Evolutionary conservation across 805 yeast genomes (phyloP).

Genomic region (Barnettozyma wickerhamii): DNA sequence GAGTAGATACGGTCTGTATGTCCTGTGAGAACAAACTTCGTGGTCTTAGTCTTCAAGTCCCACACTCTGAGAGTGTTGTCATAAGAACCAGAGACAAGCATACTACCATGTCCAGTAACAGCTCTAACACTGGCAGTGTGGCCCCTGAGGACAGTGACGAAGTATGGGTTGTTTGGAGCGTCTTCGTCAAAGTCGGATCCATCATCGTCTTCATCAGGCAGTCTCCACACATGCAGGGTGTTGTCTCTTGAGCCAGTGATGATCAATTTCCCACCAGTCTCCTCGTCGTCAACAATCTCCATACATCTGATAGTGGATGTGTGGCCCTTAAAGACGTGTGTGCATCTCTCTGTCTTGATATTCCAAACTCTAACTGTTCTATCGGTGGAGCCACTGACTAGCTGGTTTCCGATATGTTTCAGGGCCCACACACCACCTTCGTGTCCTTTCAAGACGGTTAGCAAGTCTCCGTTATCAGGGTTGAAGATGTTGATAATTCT

Average conservation of each 20-base stretch:
- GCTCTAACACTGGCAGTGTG: constrained; percentile 83
- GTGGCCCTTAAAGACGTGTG: constrained; percentile 89
- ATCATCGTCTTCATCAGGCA: constrained; percentile 46
- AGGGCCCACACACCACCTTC: constrained; percentile 99
- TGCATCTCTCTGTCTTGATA: constrained; percentile 75
- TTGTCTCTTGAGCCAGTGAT: constrained; percentile 89
- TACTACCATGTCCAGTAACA: constrained; percentile 79
- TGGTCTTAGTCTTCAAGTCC: constrained; percentile 74
- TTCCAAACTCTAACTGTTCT: constrained; percentile 94
- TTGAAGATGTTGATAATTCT: constrained; percentile 76
- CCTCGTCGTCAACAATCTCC: constrained; percentile 70
- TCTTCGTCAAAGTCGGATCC: constrained; percentile 30
- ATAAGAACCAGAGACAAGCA: constrained; percentile 84
- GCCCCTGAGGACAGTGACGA: constrained; percentile 66
- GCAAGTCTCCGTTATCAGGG: constrained; percentile 63
- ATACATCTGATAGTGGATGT: constrained; percentile 90
- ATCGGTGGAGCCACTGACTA: constrained; percentile 94
- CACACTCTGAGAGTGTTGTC: constrained; percentile 89
- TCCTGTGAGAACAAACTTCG: constrained; percentile 71
- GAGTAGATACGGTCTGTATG: constrained; percentile 87
- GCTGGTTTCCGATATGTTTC: constrained; percentile 74
- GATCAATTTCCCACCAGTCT: constrained; percentile 62
- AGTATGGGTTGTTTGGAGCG: constrained; percentile 47
- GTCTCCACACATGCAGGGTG: constrained; percentile 76
- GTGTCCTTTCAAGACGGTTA: constrained; percentile 72